These are phyloP conservation scores for Cyamopsis tetragonoloba DNA, from an alignment of 306 rosid genomes.

Conservation along the genomic window DNA sequence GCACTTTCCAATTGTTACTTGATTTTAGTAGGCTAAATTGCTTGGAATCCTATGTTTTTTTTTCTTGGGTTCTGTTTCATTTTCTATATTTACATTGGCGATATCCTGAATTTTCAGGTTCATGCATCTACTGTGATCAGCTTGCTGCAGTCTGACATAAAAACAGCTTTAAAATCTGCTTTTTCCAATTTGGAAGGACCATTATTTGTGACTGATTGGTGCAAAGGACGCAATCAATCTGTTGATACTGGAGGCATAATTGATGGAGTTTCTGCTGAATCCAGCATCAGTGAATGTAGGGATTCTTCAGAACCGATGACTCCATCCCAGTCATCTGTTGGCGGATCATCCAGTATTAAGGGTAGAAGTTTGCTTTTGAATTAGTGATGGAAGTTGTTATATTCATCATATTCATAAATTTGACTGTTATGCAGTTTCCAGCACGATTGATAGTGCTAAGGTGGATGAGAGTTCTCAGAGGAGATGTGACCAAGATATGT, in stretches of 20 bases:
- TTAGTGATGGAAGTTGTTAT: slow-evolving; percentile 12
- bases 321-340: slow-evolving; percentile 82
- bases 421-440: slow-evolving; percentile 41
- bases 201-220: slow-evolving; percentile 84
- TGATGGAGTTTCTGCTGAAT: slow-evolving; percentile 86
- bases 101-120: slow-evolving; percentile 53
- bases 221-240: slow-evolving; percentile 82
- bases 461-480: slow-evolving; percentile 76
- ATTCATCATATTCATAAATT: slow-evolving; percentile 24
- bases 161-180: slow-evolving; percentile 90
- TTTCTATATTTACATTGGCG: slow-evolving; percentile 22
- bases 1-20: not conserved
- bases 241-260: slow-evolving; percentile 57
- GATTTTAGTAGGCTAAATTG: not conserved
- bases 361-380: slow-evolving; percentile 40
- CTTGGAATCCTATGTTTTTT: slow-evolving; percentile 11
- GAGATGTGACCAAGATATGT: slow-evolving; percentile 74
- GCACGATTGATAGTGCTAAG: slow-evolving; percentile 62
- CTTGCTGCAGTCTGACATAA: slow-evolving; percentile 91
- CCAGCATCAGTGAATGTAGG: slow-evolving; percentile 73
- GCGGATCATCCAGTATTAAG: slow-evolving; percentile 74
- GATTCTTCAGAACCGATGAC: slow-evolving; percentile 91
- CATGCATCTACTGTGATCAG: slow-evolving; percentile 76
- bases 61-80: slow-evolving; percentile 14
- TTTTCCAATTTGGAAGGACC: slow-evolving; percentile 89